Evolutionary conservation across 345 rosid species (phyloP).

Genomic region (Eucalyptus regnans): DNA sequence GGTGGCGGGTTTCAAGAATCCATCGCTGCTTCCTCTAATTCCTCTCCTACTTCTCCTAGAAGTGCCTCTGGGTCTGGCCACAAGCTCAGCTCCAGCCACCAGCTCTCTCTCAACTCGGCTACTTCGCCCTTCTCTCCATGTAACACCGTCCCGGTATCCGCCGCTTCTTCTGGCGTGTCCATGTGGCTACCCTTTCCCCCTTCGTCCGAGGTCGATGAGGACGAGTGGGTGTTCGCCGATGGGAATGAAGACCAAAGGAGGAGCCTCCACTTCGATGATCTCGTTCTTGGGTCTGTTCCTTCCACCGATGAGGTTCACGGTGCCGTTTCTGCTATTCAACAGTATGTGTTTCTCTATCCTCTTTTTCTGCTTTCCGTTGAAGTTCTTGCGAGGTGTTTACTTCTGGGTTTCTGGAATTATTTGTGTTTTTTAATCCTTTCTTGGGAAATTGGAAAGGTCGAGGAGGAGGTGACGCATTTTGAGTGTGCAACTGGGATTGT

Average conservation of each 20-base stretch:
- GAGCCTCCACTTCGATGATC: slow-evolving; percentile 18
- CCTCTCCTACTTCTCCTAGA: slow-evolving; percentile 12
- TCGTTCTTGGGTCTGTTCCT: slow-evolving; percentile 47
- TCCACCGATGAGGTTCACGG: slow-evolving; percentile 58
- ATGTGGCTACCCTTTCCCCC: slow-evolving; percentile 16
- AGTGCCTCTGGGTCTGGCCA: slow-evolving; percentile 11
- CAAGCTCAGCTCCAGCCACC: slow-evolving; percentile 3
- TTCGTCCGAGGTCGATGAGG: slow-evolving; percentile 30
- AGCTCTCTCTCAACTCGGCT: slow-evolving; percentile 21
- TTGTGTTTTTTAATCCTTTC: background rate
- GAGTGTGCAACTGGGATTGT: background rate
- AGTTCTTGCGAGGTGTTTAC: background rate
- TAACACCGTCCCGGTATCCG: slow-evolving; percentile 14
- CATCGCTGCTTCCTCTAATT: slow-evolving; percentile 21
- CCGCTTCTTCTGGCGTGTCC: slow-evolving; percentile 7
- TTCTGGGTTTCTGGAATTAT: background rate
- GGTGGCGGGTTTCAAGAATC: slow-evolving; percentile 43
- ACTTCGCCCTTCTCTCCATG: slow-evolving; percentile 11
- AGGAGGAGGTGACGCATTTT: background rate
- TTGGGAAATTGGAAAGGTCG: background rate
- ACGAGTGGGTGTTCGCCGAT: slow-evolving; percentile 46
- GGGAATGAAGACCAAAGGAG: slow-evolving; percentile 2
- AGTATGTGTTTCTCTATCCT: slow-evolving; percentile 18
- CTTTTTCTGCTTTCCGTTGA: background rate
- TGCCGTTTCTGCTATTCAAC: slow-evolving; percentile 67